Percentiles rank a stretch among this genome's conserved stretches.
Evolutionary conservation across 495 filamentous ascomycete species (phyloP).

Genomic region (Aspergillus incahuasiensis): DNA sequence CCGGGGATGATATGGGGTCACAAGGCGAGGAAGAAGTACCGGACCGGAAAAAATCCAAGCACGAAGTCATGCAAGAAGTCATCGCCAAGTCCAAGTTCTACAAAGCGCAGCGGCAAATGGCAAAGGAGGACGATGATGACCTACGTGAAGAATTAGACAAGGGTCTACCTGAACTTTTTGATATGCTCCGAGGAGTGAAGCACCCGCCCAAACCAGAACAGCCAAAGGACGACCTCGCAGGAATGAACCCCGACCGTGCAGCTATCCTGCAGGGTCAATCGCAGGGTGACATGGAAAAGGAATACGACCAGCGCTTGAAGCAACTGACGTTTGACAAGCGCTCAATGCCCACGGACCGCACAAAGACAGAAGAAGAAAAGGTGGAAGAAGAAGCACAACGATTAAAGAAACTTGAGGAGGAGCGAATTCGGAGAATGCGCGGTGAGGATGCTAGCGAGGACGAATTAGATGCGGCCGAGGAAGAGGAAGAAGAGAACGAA

Average conservation of each 20-base stretch:
- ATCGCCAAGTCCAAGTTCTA: conserved; percentile 95
- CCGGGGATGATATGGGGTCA: conserved; percentile 19
- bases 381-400: conserved; percentile 66
- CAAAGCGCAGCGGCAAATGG: conserved; percentile 87
- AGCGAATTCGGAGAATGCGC: conserved; percentile 52
- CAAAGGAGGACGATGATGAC: conserved; percentile 92
- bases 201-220: conserved; percentile 39
- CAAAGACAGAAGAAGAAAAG: conserved; percentile 89
- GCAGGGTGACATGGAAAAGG: conserved; percentile 61
- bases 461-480: conserved; percentile 39
- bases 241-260: conserved; percentile 57
- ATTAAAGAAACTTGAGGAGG: conserved; percentile 74
- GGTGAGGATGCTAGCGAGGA: conserved; percentile 39
- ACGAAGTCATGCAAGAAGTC: conserved; percentile 95
- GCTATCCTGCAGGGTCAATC: conserved; percentile 57
- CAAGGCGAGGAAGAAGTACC: conserved; percentile 38
- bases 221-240: conserved; percentile 36
- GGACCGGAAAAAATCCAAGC: conserved; percentile 83
- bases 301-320: conserved; percentile 78
- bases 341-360: conserved; percentile 77
- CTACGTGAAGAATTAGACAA: conserved; percentile 76
- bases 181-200: conserved; percentile 55
- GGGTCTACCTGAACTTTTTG: conserved; percentile 73
- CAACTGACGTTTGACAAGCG: conserved; percentile 78
- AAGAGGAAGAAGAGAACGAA: conserved; percentile 39